A percentile compares a stretch with the other conserved stretches of the same genome.
These are phyloP conservation scores for Pyrus betulifolia DNA, from an alignment of 306 rosid species.

Conservation along the genomic window DNA sequence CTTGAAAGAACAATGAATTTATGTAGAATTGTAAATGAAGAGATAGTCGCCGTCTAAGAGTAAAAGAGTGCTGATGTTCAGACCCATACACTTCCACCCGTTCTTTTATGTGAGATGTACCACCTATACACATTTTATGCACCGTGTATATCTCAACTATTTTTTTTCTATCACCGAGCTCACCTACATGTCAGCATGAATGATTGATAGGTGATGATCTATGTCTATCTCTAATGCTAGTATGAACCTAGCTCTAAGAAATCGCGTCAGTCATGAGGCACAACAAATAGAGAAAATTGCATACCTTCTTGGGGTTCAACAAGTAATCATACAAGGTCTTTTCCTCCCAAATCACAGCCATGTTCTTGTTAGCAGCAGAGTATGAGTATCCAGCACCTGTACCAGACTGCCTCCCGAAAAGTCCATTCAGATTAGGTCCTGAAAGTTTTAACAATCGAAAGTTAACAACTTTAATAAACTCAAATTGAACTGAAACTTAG, in stretches of 20 bases:
- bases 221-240: neutral
- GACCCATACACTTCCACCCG: neutral
- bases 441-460: conserved; percentile 6
- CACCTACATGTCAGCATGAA: neutral
- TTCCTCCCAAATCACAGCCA: conserved; percentile 89
- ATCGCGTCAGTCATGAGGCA: neutral
- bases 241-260: neutral
- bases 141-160: neutral
- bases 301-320: conserved; percentile 91
- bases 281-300: no score
- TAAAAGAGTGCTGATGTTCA: neutral
- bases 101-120: neutral
- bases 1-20: neutral
- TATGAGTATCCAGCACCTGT: conserved; percentile 86
- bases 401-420: conserved; percentile 94
- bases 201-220: neutral
- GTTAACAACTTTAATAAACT: neutral
- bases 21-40: neutral
- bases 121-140: neutral
- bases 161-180: neutral
- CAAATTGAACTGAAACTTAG: neutral
- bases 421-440: conserved; percentile 88
- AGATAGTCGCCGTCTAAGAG: neutral
- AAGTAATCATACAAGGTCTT: conserved; percentile 81
- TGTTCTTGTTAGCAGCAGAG: conserved; percentile 84